Conservation (phyloP, 352 stramenopile species). For the Globisporangium iwayamae region DNA sequence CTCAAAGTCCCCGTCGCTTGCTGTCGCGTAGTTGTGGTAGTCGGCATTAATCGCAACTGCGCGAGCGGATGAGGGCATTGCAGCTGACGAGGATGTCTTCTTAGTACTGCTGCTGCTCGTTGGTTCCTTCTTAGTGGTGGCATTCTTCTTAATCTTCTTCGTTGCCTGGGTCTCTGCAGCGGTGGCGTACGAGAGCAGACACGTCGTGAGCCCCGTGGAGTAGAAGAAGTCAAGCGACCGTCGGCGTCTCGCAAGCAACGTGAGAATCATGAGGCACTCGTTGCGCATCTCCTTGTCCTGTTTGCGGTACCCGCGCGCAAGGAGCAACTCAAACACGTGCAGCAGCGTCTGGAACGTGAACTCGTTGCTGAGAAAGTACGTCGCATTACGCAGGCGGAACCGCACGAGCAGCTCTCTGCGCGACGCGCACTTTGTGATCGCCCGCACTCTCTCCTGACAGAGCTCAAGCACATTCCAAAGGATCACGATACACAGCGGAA, state of each 20-base stretch:
- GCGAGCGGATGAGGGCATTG: conserved; percentile 9
- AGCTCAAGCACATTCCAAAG: conserved; percentile 77
- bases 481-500: conserved; percentile 66
- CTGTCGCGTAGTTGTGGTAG: conserved; percentile 60
- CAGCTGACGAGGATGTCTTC: not conserved
- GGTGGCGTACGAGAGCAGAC: conserved; percentile 61
- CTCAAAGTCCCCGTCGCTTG: conserved; percentile 71
- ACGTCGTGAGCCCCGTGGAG: conserved; percentile 49
- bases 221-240: conserved; percentile 55
- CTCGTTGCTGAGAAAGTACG: conserved; percentile 55
- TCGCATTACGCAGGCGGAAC: conserved; percentile 61
- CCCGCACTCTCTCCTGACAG: conserved; percentile 48
- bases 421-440: conserved; percentile 35
- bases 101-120: not conserved
- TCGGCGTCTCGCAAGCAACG: conserved; percentile 48
- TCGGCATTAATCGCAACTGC: conserved; percentile 46
- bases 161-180: conserved; percentile 17
- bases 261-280: conserved; percentile 65
- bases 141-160: conserved; percentile 4
- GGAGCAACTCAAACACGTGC: conserved; percentile 50
- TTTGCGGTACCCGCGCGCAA: conserved; percentile 53
- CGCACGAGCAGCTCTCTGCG: conserved; percentile 54
- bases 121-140: not conserved
- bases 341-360: conserved; percentile 59
- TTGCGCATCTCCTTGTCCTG: conserved; percentile 83